phyloP scores from a whole-genome alignment of 192 early-diverging fungal genomes.

The Phycomyces blakesleeanus region DNA sequence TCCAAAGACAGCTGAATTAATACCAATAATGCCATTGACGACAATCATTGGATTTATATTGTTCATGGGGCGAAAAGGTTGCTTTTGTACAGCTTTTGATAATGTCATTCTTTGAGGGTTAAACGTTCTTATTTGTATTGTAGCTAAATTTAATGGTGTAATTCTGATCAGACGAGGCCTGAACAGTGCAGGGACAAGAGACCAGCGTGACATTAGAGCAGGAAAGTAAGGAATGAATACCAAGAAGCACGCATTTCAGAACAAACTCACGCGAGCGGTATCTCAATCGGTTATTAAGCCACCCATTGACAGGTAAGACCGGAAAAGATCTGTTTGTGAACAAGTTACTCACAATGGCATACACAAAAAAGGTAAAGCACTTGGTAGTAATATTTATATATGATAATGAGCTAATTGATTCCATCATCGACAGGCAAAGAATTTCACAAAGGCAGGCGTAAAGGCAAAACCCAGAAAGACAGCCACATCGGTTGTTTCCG shows the following conservation, averaged over 20 bases:
- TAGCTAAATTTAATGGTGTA: no score
- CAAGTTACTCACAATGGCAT: neutral
- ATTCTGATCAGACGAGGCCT: no score
- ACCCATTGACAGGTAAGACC: neutral
- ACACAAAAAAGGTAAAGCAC: neutral
- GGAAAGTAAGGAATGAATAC: neutral
- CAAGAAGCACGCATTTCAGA: neutral
- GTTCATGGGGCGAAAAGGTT: neutral
- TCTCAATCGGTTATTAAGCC: neutral
- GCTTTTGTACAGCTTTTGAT: neutral
- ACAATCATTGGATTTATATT: neutral
- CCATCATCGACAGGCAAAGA: neutral
- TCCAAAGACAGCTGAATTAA: constrained; percentile 41
- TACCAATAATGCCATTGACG: constrained; percentile 23
- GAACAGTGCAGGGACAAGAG: no score
- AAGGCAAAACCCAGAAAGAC: neutral
- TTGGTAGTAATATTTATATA: neutral
- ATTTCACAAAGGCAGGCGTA: neutral
- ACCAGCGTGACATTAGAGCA: no score
- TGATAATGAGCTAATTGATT: neutral
- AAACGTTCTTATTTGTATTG: no score
- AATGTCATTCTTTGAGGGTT: neutral
- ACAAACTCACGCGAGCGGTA: neutral
- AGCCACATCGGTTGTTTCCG: neutral
- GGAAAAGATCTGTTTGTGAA: neutral